These are phyloP conservation scores for Penicillium steckii DNA, from an alignment of 495 filamentous ascomycete species.

Conservation along the genomic window DNA sequence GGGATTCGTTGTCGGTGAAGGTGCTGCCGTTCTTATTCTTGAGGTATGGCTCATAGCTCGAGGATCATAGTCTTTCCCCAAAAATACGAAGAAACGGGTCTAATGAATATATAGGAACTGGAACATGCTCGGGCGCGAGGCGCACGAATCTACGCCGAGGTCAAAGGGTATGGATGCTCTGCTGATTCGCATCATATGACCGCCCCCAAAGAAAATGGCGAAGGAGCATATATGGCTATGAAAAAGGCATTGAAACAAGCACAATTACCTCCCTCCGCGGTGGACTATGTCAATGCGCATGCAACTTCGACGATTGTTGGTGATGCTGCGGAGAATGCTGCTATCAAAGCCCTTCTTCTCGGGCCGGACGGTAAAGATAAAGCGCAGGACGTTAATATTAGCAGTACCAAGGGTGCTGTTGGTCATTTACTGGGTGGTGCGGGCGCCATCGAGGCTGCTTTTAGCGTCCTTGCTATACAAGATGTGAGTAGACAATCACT, in stretches of 20 bases:
- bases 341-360: slow-evolving; percentile 76
- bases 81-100: too few species aligned
- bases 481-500: slow-evolving; percentile 58
- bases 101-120: slow-evolving; percentile 55
- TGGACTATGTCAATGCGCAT: slow-evolving; percentile 96
- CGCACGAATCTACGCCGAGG: slow-evolving; percentile 83
- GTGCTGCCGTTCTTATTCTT: slow-evolving; percentile 80
- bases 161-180: slow-evolving; percentile 83
- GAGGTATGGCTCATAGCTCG: slow-evolving; percentile 53
- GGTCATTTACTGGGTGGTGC: slow-evolving; percentile 91
- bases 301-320: slow-evolving; percentile 85
- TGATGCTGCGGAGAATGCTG: slow-evolving; percentile 82
- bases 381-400: slow-evolving; percentile 73
- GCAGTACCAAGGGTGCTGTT: slow-evolving; percentile 90
- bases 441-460: slow-evolving; percentile 84
- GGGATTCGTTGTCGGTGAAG: slow-evolving; percentile 93
- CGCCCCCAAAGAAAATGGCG: slow-evolving; percentile 76
- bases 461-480: slow-evolving; percentile 73
- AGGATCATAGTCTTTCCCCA: too few species aligned
- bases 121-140: slow-evolving; percentile 80
- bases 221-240: slow-evolving; percentile 83
- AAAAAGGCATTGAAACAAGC: slow-evolving; percentile 76
- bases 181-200: slow-evolving; percentile 93
- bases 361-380: slow-evolving; percentile 62
- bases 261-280: slow-evolving; percentile 58